Evolutionary conservation across 75 land plant species (phyloP).

Genomic region (Cupressus sempervirens): DNA sequence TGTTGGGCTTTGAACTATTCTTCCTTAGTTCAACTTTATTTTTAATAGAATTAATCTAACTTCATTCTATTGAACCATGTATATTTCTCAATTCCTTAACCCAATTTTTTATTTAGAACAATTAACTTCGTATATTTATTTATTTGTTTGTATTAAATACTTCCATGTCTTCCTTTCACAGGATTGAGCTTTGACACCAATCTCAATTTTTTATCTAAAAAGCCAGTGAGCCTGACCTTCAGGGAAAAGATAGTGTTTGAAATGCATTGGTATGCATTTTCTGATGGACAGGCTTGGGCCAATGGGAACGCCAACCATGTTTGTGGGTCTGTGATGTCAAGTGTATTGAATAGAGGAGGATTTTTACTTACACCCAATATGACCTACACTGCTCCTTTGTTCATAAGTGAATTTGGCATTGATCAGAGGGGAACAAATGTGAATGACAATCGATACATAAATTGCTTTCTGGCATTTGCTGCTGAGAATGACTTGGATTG

Average conservation of each 20-base stretch:
- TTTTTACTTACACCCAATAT: slow-evolving; percentile 31
- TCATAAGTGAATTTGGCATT: slow-evolving; percentile 72
- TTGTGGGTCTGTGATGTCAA: slow-evolving; percentile 38
- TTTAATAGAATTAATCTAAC: no score
- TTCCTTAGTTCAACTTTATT: not conserved
- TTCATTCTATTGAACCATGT: no score
- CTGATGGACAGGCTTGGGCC: slow-evolving; percentile 42
- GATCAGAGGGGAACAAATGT: slow-evolving; percentile 46
- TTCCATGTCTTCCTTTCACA: not conserved
- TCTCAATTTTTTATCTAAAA: slow-evolving; percentile 43
- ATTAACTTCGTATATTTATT: not conserved
- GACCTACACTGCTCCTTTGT: slow-evolving; percentile 35
- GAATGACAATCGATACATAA: slow-evolving; percentile 63
- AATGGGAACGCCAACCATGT: slow-evolving; percentile 55
- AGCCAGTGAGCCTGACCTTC: slow-evolving; percentile 31
- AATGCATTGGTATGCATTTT: slow-evolving; percentile 76
- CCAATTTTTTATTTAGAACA: not conserved
- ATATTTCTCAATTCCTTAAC: not conserved
- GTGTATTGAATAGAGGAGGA: slow-evolving; percentile 31
- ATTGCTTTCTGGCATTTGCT: slow-evolving; percentile 48
- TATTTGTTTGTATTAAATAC: not conserved
- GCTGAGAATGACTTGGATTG: slow-evolving; percentile 71
- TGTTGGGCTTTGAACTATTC: no score
- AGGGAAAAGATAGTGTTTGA: slow-evolving; percentile 63
- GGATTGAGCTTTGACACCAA: slow-evolving; percentile 45